Evolutionary conservation across 2,329 filamentous ascomycete genomes (phyloP), one percentile per base, ranked within the genome.

Genomic region (Conoideocrella luteorostrata): DNA sequence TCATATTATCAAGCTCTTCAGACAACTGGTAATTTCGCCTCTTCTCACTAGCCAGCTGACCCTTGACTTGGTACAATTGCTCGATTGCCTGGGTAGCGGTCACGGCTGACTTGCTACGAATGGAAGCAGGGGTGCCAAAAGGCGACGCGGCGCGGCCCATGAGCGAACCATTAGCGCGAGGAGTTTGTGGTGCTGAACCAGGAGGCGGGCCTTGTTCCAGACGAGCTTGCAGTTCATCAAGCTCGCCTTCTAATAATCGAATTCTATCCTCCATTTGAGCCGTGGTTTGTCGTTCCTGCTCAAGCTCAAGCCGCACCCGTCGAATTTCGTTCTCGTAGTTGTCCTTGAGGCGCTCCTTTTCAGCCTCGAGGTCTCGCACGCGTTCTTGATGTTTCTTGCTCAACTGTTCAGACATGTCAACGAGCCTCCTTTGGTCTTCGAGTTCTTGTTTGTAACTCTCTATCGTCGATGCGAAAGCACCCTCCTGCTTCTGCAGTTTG

Each of bases 371-470:
- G 39, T 88, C 84, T 47, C 81, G 77, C 12, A 89, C 69, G 39
- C 85, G 78, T 46, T 80, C 77, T 58, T 82, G 80, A 53, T 86
- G 80, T 12, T 84, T 87, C 45, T 84, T 75, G 24, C 84, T 82
- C 42, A 86, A 82, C 56, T 90, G 82, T 46, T 87, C 78, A 52
- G 88, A 87, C 58, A 94, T 76, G 49, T 95, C 84, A 3, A 89
- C 86, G 17, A 98, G 75, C 35, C 93, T 80, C 46, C 80, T 82
- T 21, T 86, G 81, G 49, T 84, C 84, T 51, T 94, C 88, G 7
- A 95, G 73, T 60, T 97, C 90, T 44, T 90, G 82, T 54, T 84
- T 82, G 71, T 93, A 94, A 48, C 84, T 84, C 60, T 96, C 86
- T 48, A 95, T 83, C n/a, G 82, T 82, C 43, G 86, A 80, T 2